phyloP scores from a whole-genome alignment of 176 grass and related monocot genomes.

The Phyllostachys edulis region DNA sequence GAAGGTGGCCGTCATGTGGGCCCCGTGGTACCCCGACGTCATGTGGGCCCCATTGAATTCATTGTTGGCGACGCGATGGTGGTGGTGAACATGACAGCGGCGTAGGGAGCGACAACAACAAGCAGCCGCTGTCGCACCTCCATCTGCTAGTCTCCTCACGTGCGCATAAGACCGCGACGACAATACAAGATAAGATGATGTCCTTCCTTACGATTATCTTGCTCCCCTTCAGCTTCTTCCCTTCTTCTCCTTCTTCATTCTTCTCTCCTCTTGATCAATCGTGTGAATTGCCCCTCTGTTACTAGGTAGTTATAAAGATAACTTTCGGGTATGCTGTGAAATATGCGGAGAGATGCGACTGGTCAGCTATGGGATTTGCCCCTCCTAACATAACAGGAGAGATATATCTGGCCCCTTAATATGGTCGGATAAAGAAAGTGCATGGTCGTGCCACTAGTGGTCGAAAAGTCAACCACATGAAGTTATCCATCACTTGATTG shows the following conservation, averaged over 20 bases:
- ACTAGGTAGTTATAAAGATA: too few species aligned
- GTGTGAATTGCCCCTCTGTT: not conserved
- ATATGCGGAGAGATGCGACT: too few species aligned
- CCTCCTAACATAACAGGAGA: too few species aligned
- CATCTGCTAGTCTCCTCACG: not conserved
- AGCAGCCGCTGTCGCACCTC: conserved; percentile 8
- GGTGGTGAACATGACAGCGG: not conserved
- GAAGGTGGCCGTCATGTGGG: not conserved
- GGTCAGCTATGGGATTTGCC: too few species aligned
- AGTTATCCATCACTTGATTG: too few species aligned
- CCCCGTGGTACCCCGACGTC: not conserved
- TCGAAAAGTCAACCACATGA: too few species aligned
- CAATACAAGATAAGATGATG: not conserved
- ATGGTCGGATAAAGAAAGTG: too few species aligned
- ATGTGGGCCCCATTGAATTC: not conserved
- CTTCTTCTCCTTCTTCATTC: not conserved
- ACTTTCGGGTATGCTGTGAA: too few species aligned
- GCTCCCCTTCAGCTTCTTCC: too few species aligned
- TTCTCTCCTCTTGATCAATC: not conserved
- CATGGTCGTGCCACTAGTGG: too few species aligned
- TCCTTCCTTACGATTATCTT: too few species aligned
- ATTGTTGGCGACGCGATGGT: not conserved
- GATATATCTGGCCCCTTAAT: too few species aligned
- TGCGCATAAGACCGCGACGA: not conserved
- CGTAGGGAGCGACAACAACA: not conserved